Base-by-base conservation (phyloP, 306 rosid species). In the Comarum palustre region DNA sequence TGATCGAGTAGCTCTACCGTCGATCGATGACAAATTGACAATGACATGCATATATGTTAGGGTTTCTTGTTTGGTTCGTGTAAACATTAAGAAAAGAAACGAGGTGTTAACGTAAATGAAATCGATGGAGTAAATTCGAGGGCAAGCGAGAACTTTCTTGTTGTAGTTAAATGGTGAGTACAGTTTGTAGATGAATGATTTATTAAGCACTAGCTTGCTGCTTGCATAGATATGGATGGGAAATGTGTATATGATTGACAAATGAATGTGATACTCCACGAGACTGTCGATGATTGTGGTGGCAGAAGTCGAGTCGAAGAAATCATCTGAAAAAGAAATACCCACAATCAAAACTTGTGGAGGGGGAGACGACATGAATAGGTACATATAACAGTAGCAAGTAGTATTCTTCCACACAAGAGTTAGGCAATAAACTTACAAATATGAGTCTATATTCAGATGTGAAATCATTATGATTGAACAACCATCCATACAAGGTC, bases 261-360 rank as follows among this genome's bases (percentile, higher is more conserved):
- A 5, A 29, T 14, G 64, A 59, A 59, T 59, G 64, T 59, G 11
- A 59, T 14, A 25, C 64, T 59, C 39, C 64, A 59, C 39, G 64
- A 13, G 34, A 13, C 15, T 59, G 64, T 59, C 39, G 64, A 29
- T 13, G 39, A 29, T 25, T 27, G 0, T 58, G 36, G 9, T 25
- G 66, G 66, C 39, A 2, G 20, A 3, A 15, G 66, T 61, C 14
- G 10, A 59, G 64, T 27, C 8, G 11, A 19, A 32, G 9, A 36
- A 61, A 31, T 31, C 42, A 32, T 32, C 66, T 31, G 43, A 61
- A 32, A 31, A 43, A 61, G 7, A 55, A 12, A 55, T 25, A 31
- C 13, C 43, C 34, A 57, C 62, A 57, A 32, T 32, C 5, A 16
- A 61, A 39, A 61, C 66, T 61, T 61, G 66, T 61, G 66, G 66